Base-by-base conservation (phyloP, 163 green algal genomes). In the Scenedesmus sp. region DNA sequence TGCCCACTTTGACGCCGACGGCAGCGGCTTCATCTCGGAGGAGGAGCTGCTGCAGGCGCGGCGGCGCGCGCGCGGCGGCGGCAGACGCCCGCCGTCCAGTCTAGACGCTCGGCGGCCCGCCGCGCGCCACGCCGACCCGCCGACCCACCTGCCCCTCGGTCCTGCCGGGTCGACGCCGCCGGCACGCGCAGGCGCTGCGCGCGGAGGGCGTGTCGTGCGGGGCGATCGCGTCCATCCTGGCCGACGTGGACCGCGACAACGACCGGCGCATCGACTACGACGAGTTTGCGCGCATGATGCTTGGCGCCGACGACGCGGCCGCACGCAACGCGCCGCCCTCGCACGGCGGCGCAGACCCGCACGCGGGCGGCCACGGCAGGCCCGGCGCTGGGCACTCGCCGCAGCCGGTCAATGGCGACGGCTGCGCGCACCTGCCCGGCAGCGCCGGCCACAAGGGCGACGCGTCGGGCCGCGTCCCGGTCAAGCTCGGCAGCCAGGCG, bases 21-120 rank as follows among this genome's bases (percentile, higher is more conserved):
- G 64, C 29, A 83, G 73, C 64, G 87, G 87, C 26, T 89, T 78
- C 78, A 91, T 91, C 75, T 86, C 70, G 3, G 60, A 74, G 33
- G 74, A 84, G n/a, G 80, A 86, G 60, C 62, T 83, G 54, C 42
- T 70, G 22, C 3, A 77, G 75, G 75, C 74, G 51, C 20, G 44
- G 47, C 13, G n/a, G 47, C 50, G 39, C 24, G 44, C 63, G 17
- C 1, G 9, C 9, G 9, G 14, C 1, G 3, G 4, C 28, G 22
- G n/a, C n/a, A n/a, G n/a, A n/a, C n/a, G n/a, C n/a, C n/a, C n/a
- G n/a, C n/a, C n/a, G n/a, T 18, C 18, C 17, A 57, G 15, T 57
- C 48, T 57, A 18, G 18, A 24, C 17, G 48, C 48, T 57, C 18
- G 15, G 48, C 48, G 18, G 17, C 18, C 48, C 17, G 17, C 18